Conservation (phyloP, 2,329 filamentous ascomycete genomes). For the Xylaria sp. region DNA sequence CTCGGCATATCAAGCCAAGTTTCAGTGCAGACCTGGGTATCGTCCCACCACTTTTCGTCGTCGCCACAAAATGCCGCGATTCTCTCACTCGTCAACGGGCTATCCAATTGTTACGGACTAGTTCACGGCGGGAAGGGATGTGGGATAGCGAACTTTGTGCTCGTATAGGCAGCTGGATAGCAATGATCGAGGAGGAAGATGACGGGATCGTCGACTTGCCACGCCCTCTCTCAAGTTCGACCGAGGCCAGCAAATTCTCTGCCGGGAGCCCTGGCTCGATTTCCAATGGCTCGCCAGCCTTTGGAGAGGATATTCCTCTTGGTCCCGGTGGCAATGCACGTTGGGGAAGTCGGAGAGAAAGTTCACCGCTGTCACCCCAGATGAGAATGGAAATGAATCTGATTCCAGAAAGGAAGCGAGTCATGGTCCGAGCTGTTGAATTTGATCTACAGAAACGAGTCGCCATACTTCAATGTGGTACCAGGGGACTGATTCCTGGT, state of each 20-base stretch:
- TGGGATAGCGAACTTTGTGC: constrained; percentile 73
- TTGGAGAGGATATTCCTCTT: constrained; percentile 51
- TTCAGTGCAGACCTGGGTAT: constrained; percentile 74
- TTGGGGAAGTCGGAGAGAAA: constrained; percentile 50
- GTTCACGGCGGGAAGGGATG: constrained; percentile 72
- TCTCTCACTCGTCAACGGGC: constrained; percentile 66
- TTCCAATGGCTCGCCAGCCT: constrained; percentile 48
- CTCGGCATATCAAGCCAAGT: constrained; percentile 66
- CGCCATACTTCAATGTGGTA: constrained; percentile 64
- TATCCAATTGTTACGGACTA: constrained; percentile 68
- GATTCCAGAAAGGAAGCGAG: constrained; percentile 64
- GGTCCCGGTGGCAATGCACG: constrained; percentile 58
- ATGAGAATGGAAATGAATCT: constrained; percentile 41
- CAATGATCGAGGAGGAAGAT: constrained; percentile 63
- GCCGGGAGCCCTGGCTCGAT: constrained; percentile 40
- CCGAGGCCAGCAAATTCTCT: constrained; percentile 42
- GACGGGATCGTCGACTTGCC: constrained; percentile 43
- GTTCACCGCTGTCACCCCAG: constrained; percentile 35
- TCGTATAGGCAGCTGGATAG: constrained; percentile 65
- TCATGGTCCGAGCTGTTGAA: constrained; percentile 66
- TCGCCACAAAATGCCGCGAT: constrained; percentile 74
- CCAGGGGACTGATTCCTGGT: constrained; percentile 60
- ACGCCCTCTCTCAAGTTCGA: constrained; percentile 47
- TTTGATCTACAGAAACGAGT: constrained; percentile 64
- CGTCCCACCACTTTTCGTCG: constrained; percentile 71